Conservation (phyloP, 306 rosid genomes). For the Cucumis hystrix region DNA sequence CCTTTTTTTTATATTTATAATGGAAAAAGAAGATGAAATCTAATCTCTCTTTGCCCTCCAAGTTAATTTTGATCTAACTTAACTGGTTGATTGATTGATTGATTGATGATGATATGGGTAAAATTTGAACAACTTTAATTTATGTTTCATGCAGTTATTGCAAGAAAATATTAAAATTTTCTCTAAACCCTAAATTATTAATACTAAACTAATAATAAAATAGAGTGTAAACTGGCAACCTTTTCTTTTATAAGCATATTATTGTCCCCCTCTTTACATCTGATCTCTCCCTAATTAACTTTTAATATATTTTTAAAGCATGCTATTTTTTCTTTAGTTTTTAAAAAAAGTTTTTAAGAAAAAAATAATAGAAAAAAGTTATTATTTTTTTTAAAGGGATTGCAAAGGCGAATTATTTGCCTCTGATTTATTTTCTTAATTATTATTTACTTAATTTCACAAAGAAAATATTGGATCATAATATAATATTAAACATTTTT, state of each 20-base stretch:
- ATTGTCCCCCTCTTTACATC: not conserved
- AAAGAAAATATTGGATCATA: no score
- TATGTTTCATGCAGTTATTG: not conserved
- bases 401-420: no score
- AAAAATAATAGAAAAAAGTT: not conserved
- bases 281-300: not conserved
- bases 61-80: not conserved
- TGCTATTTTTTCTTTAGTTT: no score
- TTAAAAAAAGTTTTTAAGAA: no score
- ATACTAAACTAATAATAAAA: not conserved
- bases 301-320: not conserved
- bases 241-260: not conserved
- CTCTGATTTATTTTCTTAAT: no score
- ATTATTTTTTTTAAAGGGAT: not conserved
- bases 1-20: not conserved
- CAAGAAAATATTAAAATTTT: not conserved
- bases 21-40: not conserved
- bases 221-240: not conserved
- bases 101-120: not conserved
- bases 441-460: no score
- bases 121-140: not conserved
- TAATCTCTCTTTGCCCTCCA: not conserved
- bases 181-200: not conserved
- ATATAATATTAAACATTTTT: no score
- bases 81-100: not conserved